Percentiles rank a stretch among this genome's conserved stretches.
Conservation (phyloP, 768 basidiomycete genomes). For the Lentinus tigrinus region DNA sequence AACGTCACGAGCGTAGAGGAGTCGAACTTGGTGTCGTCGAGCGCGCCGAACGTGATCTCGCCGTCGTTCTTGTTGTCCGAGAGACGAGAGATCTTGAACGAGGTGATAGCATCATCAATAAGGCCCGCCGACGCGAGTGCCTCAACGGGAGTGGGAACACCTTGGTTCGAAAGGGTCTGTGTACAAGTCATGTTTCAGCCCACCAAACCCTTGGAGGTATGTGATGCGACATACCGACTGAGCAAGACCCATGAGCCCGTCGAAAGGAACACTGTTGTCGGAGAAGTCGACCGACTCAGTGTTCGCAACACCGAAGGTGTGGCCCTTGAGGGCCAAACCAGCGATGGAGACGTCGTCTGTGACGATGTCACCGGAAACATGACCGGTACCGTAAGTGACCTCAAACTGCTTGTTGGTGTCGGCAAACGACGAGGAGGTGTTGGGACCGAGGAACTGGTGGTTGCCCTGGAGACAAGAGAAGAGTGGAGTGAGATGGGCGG, state of each 20-base stretch:
- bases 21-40: constrained; percentile 71
- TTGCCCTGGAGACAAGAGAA: constrained; percentile 42
- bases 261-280: constrained; percentile 47
- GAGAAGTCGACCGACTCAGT: constrained; percentile 65
- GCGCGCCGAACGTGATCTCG: constrained; percentile 77
- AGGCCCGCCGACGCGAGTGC: constrained; percentile 56
- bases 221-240: constrained; percentile 50
- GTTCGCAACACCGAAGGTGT: constrained; percentile 68
- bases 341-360: constrained; percentile 64
- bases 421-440: constrained; percentile 62
- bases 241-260: constrained; percentile 79
- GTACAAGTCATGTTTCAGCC: not conserved
- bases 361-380: constrained; percentile 63
- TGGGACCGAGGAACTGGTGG: constrained; percentile 64
- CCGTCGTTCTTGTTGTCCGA: constrained; percentile 72
- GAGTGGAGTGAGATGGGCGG: constrained; percentile 1
- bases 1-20: constrained; percentile 54
- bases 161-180: constrained; percentile 64
- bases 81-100: constrained; percentile 78
- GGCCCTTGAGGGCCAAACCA: constrained; percentile 53
- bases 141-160: constrained; percentile 68
- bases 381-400: constrained; percentile 69
- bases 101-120: constrained; percentile 64
- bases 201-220: not conserved
- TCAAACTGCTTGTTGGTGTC: constrained; percentile 50